A percentile compares a stretch with the other conserved stretches of the same genome.
These are phyloP conservation scores for Sporothrix schenckii DNA, from an alignment of 2,329 filamentous ascomycete genomes.

Conservation along the genomic window DNA sequence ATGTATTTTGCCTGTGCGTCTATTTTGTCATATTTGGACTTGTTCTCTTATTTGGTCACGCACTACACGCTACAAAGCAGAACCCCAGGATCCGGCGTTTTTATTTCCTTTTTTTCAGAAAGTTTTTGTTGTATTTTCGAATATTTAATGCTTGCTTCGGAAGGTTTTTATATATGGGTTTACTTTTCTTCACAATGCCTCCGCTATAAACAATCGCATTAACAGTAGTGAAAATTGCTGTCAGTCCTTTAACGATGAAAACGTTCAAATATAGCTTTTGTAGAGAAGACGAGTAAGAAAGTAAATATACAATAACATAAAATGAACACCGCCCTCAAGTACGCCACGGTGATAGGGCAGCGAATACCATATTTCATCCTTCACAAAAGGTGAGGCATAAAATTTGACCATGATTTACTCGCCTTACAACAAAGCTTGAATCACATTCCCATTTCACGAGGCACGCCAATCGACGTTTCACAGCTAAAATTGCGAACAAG, in stretches of 20 bases:
- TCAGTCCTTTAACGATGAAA: too few relatives aligned
- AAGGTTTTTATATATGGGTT: constrained; percentile 2
- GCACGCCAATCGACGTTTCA: neutral
- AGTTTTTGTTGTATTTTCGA: constrained; percentile 7
- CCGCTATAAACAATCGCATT: too few relatives aligned
- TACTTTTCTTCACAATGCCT: neutral
- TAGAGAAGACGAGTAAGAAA: too few relatives aligned
- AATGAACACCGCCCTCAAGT: too few relatives aligned
- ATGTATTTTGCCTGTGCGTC: neutral
- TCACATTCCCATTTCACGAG: neutral
- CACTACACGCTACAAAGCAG: constrained; percentile 2
- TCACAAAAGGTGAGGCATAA: neutral
- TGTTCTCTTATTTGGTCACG: neutral
- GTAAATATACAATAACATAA: too few relatives aligned
- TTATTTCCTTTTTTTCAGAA: neutral
- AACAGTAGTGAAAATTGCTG: too few relatives aligned
- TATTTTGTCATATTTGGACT: neutral
- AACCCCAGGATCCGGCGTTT: constrained; percentile 23
- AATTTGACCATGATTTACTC: neutral
- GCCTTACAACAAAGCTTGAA: neutral
- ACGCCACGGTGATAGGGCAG: too few relatives aligned
- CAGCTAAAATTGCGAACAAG: neutral
- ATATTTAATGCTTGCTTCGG: constrained; percentile 13
- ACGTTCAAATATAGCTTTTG: too few relatives aligned
- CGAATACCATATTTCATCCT: too few relatives aligned